Percentiles rank a stretch among this genome's conserved stretches.
Evolutionary conservation across 1,284 basidiomycete genomes (phyloP).

Genomic region (Coniferiporia weirii): DNA sequence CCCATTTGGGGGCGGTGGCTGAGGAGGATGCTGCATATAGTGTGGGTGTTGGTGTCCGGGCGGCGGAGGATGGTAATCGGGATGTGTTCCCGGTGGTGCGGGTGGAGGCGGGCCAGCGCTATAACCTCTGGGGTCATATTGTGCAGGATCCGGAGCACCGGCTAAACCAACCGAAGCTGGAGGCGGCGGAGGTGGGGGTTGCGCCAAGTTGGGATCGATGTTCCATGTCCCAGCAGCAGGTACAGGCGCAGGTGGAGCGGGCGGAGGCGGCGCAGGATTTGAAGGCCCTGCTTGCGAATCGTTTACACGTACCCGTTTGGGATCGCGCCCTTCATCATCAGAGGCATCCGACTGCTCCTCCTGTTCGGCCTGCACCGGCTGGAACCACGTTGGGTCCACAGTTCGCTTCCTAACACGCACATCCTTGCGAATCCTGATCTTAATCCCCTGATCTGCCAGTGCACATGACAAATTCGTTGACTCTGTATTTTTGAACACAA

Average conservation of each 20-base stretch:
- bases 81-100: constrained; percentile 28
- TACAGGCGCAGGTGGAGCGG: constrained; percentile 4
- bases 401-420: constrained; percentile 65
- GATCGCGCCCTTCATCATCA: constrained; percentile 15
- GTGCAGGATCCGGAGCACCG: constrained; percentile 21
- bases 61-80: constrained; percentile 19
- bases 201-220: constrained; percentile 6
- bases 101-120: constrained; percentile 22
- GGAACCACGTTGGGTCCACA: constrained; percentile 25
- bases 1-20: constrained; percentile 13
- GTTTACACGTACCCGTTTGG: constrained; percentile 6
- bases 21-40: constrained; percentile 15
- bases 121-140: constrained; percentile 16
- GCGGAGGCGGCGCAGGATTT: constrained; percentile 7
- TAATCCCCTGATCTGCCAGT: constrained; percentile 88
- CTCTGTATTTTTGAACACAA: constrained; percentile 40
- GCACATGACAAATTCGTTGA: constrained; percentile 85
- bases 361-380: constrained; percentile 17
- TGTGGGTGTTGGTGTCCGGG: constrained; percentile 28
- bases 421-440: constrained; percentile 88
- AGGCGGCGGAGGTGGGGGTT: constrained; percentile 21
- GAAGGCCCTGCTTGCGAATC: not conserved
- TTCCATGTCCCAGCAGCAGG: not conserved
- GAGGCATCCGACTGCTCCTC: constrained; percentile 11
- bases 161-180: constrained; percentile 20